Conservation (phyloP, 1,139 yeast genomes). For the Geotrichum reessii region DNA sequence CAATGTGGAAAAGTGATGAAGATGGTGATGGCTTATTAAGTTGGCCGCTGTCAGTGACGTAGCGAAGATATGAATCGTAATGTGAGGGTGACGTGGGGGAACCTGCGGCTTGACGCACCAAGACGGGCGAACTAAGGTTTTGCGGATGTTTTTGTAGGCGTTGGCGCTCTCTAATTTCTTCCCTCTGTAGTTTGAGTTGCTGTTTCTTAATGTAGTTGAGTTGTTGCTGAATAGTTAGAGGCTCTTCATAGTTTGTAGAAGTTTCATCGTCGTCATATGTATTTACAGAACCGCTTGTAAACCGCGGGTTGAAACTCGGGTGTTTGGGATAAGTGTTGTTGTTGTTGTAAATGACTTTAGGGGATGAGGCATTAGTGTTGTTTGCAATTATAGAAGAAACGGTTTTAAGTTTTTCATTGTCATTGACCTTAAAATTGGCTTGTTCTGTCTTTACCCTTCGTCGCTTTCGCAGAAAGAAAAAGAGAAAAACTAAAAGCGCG, state of each 20-base stretch:
- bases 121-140: background rate
- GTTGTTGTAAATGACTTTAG: background rate
- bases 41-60: conserved; percentile 2
- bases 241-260: background rate
- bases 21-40: conserved; percentile 7
- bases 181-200: conserved; percentile 14
- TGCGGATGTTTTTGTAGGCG: background rate
- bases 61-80: conserved; percentile 7
- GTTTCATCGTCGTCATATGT: background rate
- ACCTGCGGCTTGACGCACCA: background rate
- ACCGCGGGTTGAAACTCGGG: background rate
- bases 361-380: background rate
- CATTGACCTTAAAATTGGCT: background rate
- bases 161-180: conserved; percentile 9
- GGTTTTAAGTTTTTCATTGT: background rate
- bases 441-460: background rate
- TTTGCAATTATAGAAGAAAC: background rate
- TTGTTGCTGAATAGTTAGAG: conserved; percentile 14
- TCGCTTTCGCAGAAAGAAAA: conserved; percentile 12
- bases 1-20: background rate
- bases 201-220: conserved; percentile 17
- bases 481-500: background rate
- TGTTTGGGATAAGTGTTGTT: background rate
- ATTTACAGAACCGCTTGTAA: background rate
- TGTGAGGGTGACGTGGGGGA: background rate